Conservation (phyloP, 768 basidiomycete genomes). For the Dacryopinax primogenitus region DNA sequence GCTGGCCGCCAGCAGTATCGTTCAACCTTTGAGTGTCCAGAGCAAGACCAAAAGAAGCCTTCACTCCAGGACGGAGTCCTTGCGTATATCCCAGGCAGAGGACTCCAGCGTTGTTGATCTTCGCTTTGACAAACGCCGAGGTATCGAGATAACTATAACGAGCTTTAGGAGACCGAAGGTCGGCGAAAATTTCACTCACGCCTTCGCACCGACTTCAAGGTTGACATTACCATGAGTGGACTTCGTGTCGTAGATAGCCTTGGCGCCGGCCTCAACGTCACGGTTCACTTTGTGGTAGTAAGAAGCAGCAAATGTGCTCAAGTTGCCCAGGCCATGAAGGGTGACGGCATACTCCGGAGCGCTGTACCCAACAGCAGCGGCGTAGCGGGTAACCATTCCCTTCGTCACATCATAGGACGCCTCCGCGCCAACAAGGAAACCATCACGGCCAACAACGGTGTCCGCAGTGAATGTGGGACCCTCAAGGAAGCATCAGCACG, state of each 20-base stretch:
- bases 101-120: slow-evolving; percentile 94
- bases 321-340: slow-evolving; percentile 86
- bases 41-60: slow-evolving; percentile 84
- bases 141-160: slow-evolving; percentile 58
- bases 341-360: slow-evolving; percentile 94
- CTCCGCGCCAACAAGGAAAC: slow-evolving; percentile 94
- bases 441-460: slow-evolving; percentile 88
- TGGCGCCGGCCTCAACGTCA: slow-evolving; percentile 90
- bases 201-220: slow-evolving; percentile 92
- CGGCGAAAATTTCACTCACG: slow-evolving; percentile 38
- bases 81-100: slow-evolving; percentile 80
- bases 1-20: slow-evolving; percentile 43
- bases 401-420: slow-evolving; percentile 93
- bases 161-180: slow-evolving; percentile 10
- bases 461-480: slow-evolving; percentile 97
- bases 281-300: slow-evolving; percentile 94
- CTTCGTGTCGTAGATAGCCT: slow-evolving; percentile 93
- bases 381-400: slow-evolving; percentile 83
- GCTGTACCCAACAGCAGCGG: slow-evolving; percentile 84
- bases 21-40: slow-evolving; percentile 88
- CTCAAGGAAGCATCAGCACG: slow-evolving; percentile 30
- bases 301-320: slow-evolving; percentile 83
- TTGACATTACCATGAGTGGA: slow-evolving; percentile 70
- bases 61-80: slow-evolving; percentile 79
- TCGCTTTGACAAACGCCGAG: slow-evolving; percentile 90